A percentile compares a stretch with the other conserved stretches of the same genome.
Conservation (phyloP, 1,284 basidiomycete genomes). For the Xanthoconium separans region DNA sequence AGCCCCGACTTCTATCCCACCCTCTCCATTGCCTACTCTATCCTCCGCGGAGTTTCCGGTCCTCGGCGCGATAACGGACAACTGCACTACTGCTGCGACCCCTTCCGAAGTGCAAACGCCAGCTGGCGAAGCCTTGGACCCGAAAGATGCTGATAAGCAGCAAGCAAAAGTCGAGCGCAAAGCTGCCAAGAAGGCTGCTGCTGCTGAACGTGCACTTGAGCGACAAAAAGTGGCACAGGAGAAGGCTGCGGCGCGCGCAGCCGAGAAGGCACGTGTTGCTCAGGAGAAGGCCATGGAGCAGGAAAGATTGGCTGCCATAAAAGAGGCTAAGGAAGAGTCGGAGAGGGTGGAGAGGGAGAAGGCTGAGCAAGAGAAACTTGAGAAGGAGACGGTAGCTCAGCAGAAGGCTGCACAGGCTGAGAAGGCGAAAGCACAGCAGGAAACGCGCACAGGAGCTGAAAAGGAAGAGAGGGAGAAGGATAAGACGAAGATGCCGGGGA, state of each 20-base stretch:
- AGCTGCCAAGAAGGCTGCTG: conserved; percentile 60
- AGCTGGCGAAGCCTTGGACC: conserved; percentile 33
- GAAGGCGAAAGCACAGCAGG: conserved; percentile 36
- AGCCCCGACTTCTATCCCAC: conserved; percentile 46
- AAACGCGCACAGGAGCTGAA: conserved; percentile 31
- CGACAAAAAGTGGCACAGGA: conserved; percentile 53
- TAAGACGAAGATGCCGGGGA: conserved; percentile 33
- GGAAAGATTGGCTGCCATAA: conserved; percentile 41
- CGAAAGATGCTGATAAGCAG: conserved; percentile 36
- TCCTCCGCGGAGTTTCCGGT: conserved; percentile 76
- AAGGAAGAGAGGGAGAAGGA: conserved; percentile 35
- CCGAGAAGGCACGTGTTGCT: conserved; percentile 44
- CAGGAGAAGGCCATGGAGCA: conserved; percentile 43
- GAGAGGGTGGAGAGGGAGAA: conserved; percentile 39
- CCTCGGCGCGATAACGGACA: conserved; percentile 33
- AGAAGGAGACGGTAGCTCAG: conserved; percentile 36
- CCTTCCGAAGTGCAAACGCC: conserved; percentile 29
- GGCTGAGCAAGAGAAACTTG: conserved; percentile 35
- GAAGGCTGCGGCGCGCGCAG: conserved; percentile 48
- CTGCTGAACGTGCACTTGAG: conserved; percentile 59
- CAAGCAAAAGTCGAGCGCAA: conserved; percentile 56
- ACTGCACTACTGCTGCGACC: conserved; percentile 19
- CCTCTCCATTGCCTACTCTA: conserved; percentile 52
- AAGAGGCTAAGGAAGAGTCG: conserved; percentile 40
- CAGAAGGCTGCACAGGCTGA: conserved; percentile 36